These are phyloP conservation scores for Suhomyces prunicola DNA, from an alignment of 805 yeast genomes.

Conservation along the genomic window DNA sequence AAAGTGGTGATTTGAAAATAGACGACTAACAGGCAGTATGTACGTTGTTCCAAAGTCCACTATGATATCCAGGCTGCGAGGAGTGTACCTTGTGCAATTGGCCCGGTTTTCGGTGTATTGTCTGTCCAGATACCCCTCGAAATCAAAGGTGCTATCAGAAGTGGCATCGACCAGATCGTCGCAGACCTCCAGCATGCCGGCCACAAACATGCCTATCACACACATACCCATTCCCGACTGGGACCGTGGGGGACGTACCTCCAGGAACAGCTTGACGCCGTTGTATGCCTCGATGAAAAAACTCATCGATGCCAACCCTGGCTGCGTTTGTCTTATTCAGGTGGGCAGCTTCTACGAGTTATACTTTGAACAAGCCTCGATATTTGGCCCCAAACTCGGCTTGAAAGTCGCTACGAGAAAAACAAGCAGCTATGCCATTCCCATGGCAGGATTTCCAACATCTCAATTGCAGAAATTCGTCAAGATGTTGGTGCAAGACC, in stretches of 20 bases:
- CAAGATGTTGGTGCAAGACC: slow-evolving; percentile 66
- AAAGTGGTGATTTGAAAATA: background rate
- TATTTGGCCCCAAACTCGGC: slow-evolving; percentile 66
- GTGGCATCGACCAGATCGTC: background rate
- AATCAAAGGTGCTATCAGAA: background rate
- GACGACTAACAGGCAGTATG: background rate
- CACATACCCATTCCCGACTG: slow-evolving; percentile 17
- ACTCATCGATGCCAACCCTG: slow-evolving; percentile 33
- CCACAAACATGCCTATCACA: background rate
- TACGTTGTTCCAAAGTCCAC: background rate
- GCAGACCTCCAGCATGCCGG: background rate
- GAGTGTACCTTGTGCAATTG: background rate
- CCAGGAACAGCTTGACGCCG: slow-evolving; percentile 30
- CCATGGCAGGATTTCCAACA: slow-evolving; percentile 93
- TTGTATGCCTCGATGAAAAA: slow-evolving; percentile 31
- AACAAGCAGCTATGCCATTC: slow-evolving; percentile 42
- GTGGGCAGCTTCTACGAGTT: slow-evolving; percentile 87
- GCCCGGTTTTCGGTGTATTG: background rate
- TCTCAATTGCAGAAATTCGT: slow-evolving; percentile 69
- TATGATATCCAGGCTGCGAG: background rate
- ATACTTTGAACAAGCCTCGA: slow-evolving; percentile 84
- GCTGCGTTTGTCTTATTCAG: slow-evolving; percentile 53
- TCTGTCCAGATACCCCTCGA: background rate
- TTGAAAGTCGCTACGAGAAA: slow-evolving; percentile 62
- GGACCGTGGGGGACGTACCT: slow-evolving; percentile 41